Percentiles rank a stretch among this genome's conserved stretches.
phyloP scores from a whole-genome alignment of 148 eudicot species.

The Tetragonia tetragonoides region DNA sequence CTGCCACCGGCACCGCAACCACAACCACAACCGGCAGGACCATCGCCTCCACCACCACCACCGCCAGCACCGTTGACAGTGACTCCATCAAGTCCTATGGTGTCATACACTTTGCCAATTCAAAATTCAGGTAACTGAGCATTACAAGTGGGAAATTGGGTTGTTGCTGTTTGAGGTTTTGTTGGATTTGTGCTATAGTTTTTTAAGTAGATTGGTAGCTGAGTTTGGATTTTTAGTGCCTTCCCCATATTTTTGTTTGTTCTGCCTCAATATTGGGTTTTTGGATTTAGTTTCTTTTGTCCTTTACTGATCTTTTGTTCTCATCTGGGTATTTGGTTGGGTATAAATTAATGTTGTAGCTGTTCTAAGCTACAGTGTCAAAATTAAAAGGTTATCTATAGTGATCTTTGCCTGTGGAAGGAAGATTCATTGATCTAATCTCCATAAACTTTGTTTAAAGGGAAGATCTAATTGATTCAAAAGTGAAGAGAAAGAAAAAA shows the following conservation, averaged over 20 bases:
- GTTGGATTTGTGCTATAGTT: constrained; percentile 3
- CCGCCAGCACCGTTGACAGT: constrained; percentile 24
- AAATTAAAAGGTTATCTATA: constrained; percentile 1
- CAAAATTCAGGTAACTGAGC: constrained; percentile 56
- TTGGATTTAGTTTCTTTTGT: constrained; percentile 60
- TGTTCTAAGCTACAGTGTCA: background rate
- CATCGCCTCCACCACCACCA: constrained; percentile 9
- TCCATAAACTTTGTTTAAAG: constrained; percentile 13
- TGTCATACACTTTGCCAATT: constrained; percentile 40
- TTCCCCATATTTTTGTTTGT: constrained; percentile 27
- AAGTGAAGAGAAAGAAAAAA: constrained; percentile 31
- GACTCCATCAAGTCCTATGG: constrained; percentile 35
- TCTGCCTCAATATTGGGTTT: constrained; percentile 28
- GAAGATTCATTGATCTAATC: constrained; percentile 26
- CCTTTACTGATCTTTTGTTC: constrained; percentile 43
- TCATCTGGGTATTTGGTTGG: constrained; percentile 24
- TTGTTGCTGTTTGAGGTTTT: constrained; percentile 15
- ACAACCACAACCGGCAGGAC: background rate
- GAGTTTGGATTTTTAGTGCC: constrained; percentile 17
- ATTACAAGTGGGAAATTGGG: constrained; percentile 12
- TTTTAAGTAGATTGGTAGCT: constrained; percentile 5
- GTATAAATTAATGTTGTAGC: background rate
- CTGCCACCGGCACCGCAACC: constrained; percentile 23
- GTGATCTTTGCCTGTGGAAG: constrained; percentile 1
- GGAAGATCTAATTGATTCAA: constrained; percentile 33